A percentile compares a stretch with the other conserved stretches of the same genome.
Evolutionary conservation across 140 eudicot species (phyloP).

Genomic region (Anethum foeniculum): DNA sequence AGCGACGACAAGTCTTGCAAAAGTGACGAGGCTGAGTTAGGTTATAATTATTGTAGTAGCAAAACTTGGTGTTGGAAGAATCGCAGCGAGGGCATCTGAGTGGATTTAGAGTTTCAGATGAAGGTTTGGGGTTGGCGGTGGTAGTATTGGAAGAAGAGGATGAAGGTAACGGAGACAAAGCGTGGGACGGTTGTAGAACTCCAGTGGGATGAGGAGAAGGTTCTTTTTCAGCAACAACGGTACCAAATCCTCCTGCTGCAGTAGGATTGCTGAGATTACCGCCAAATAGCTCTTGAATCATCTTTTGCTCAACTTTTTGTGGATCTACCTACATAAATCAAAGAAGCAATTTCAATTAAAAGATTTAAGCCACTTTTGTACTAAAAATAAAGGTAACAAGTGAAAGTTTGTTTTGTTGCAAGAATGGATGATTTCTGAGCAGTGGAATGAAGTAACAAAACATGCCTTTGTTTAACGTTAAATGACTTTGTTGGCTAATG

Average conservation of each 20-base stretch:
- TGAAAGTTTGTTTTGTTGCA: slow-evolving; percentile 36
- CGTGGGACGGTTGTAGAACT: slow-evolving; percentile 23
- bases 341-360: slow-evolving; percentile 4
- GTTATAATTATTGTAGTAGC: slow-evolving; percentile 90
- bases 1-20: slow-evolving; percentile 81
- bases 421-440: background rate
- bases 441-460: slow-evolving; percentile 17
- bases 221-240: slow-evolving; percentile 41
- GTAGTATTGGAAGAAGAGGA: slow-evolving; percentile 34
- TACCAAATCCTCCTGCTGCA: slow-evolving; percentile 30
- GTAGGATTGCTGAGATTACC: slow-evolving; percentile 16
- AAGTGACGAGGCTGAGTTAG: slow-evolving; percentile 91
- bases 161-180: slow-evolving; percentile 29
- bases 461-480: slow-evolving; percentile 33
- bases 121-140: slow-evolving; percentile 22
- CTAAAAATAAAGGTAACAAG: slow-evolving; percentile 14
- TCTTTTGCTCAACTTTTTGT: slow-evolving; percentile 24
- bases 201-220: slow-evolving; percentile 21
- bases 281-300: slow-evolving; percentile 68
- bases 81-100: slow-evolving; percentile 72
- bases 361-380: background rate
- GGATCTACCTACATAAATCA: slow-evolving; percentile 21
- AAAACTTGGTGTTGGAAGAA: slow-evolving; percentile 70
- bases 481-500: slow-evolving; percentile 34
- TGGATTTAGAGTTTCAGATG: slow-evolving; percentile 27